These are phyloP conservation scores for Boletus pseudopeckii DNA, from an alignment of 768 basidiomycete genomes.

Conservation along the genomic window DNA sequence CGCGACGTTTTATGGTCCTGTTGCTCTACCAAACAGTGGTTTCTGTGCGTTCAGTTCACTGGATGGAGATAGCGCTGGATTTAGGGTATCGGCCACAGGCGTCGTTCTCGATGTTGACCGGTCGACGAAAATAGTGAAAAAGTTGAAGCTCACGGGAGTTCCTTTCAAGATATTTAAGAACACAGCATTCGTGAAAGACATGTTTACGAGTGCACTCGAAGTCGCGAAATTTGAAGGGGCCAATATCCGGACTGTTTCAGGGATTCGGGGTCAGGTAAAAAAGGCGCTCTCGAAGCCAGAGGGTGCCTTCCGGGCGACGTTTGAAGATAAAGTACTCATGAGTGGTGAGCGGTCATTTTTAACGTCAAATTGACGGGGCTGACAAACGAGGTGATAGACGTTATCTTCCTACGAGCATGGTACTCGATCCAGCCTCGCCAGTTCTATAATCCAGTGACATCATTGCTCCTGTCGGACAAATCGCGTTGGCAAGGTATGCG, in stretches of 20 bases:
- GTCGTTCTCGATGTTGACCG: constrained; percentile 93
- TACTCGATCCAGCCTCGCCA: constrained; percentile 92
- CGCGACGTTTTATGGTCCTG: constrained; percentile 95
- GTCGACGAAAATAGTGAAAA: constrained; percentile 95
- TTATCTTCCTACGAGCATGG: constrained; percentile 95
- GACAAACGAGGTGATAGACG: constrained; percentile 49
- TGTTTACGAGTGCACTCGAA: constrained; percentile 92
- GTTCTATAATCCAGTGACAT: constrained; percentile 96
- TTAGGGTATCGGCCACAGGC: constrained; percentile 90
- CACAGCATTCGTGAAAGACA: constrained; percentile 96
- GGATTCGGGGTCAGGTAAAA: constrained; percentile 95
- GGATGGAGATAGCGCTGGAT: constrained; percentile 60
- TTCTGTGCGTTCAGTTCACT: constrained; percentile 97
- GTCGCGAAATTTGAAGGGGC: constrained; percentile 99
- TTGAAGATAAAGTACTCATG: constrained; percentile 96
- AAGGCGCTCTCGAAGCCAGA: constrained; percentile 94
- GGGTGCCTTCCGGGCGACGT: constrained; percentile 92
- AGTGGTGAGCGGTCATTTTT: constrained; percentile 62
- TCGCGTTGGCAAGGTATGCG: constrained; percentile 92
- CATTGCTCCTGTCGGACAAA: constrained; percentile 81
- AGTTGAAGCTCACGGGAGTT: constrained; percentile 91
- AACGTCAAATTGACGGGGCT: background rate
- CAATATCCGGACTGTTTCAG: constrained; percentile 92
- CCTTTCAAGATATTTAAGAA: constrained; percentile 99
- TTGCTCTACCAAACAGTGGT: constrained; percentile 88